Evolutionary conservation across 768 basidiomycete species (phyloP).

Genomic region (Trametes meyenii): DNA sequence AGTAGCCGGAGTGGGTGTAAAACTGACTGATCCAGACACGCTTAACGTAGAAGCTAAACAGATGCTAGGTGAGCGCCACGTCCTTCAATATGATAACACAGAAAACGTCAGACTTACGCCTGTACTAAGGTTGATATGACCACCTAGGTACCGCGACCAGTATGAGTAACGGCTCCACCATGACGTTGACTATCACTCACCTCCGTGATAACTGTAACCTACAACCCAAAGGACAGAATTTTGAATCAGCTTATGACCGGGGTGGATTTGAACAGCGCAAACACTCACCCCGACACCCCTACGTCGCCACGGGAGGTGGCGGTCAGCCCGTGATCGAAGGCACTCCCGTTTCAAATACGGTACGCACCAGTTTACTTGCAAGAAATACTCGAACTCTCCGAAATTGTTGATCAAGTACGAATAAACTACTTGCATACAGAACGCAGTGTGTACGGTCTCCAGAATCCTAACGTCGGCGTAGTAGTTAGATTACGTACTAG

Average conservation of each 20-base stretch:
- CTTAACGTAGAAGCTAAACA: not conserved
- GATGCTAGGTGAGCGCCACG: not conserved
- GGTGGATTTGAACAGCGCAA: too few relatives aligned
- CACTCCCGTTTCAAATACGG: not conserved
- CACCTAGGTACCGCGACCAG: not conserved
- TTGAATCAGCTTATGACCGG: not conserved
- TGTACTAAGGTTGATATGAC: slow-evolving; percentile 16
- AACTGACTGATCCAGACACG: slow-evolving; percentile 14
- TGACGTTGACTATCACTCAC: not conserved
- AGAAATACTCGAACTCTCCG: slow-evolving; percentile 5
- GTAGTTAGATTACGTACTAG: not conserved
- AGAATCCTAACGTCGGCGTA: slow-evolving; percentile 2
- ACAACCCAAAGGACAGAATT: not conserved
- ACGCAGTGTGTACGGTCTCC: slow-evolving; percentile 19
- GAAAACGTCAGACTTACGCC: not conserved
- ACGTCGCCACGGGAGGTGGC: not conserved
- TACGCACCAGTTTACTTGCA: slow-evolving; percentile 13
- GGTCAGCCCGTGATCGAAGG: too few relatives aligned
- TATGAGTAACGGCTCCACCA: not conserved
- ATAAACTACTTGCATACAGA: slow-evolving; percentile 21
- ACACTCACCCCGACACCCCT: slow-evolving; percentile 15
- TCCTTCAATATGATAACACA: not conserved
- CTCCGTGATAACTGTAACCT: slow-evolving; percentile 11
- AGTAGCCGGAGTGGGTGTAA: too few relatives aligned
- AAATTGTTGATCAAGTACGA: slow-evolving; percentile 17